Evolutionary conservation across 2,329 filamentous ascomycete species (phyloP).

Genomic region (Sordariomycetes sp.): DNA sequence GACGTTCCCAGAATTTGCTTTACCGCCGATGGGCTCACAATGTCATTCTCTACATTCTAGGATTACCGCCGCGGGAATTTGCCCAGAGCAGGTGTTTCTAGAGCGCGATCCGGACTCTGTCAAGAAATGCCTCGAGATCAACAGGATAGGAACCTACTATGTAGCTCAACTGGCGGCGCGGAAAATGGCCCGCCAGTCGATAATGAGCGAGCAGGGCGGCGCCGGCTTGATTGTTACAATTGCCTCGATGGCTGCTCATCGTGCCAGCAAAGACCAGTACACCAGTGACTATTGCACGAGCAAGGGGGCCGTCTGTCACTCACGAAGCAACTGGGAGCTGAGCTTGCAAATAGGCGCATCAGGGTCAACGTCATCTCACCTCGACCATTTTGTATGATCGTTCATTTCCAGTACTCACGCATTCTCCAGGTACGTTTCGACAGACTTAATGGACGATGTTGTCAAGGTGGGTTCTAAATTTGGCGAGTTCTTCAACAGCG

Average conservation of each 20-base stretch:
- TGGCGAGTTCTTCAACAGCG: constrained; percentile 20
- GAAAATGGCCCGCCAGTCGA: constrained; percentile 17
- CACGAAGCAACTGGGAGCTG: constrained; percentile 22
- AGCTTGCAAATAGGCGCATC: constrained; percentile 16
- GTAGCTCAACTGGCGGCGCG: constrained; percentile 19
- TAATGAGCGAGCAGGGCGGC: constrained; percentile 6
- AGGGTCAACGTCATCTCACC: constrained; percentile 20
- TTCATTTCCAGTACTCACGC: neutral
- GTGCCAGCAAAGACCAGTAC: constrained; percentile 15
- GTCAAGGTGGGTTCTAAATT: constrained; percentile 14
- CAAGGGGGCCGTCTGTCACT: constrained; percentile 31
- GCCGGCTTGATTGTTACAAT: constrained; percentile 18
- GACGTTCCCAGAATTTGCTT: neutral
- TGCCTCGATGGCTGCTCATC: constrained; percentile 17
- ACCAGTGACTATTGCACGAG: constrained; percentile 26
- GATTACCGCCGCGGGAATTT: constrained; percentile 15
- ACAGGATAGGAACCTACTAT: constrained; percentile 19
- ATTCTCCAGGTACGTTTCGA: constrained; percentile 15
- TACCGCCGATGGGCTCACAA: neutral
- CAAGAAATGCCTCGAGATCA: constrained; percentile 13
- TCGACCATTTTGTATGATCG: constrained; percentile 12
- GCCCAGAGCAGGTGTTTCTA: constrained; percentile 14
- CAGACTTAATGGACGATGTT: constrained; percentile 19
- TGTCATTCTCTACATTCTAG: constrained; percentile 1
- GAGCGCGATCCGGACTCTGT: constrained; percentile 12